Conservation (phyloP, 345 rosid genomes). For the Eucalyptus viminalis region DNA sequence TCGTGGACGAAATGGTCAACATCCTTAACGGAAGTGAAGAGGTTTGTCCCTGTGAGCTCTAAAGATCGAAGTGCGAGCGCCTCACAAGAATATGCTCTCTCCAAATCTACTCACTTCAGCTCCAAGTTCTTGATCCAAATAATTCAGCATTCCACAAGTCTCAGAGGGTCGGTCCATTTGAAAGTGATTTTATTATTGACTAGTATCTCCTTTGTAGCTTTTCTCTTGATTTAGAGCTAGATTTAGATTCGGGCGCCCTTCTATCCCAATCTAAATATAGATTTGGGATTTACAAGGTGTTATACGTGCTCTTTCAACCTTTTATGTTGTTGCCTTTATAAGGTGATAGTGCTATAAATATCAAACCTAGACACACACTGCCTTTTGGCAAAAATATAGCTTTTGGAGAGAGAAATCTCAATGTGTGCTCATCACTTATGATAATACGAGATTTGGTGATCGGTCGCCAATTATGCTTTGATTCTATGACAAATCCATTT, state of each 20-base stretch:
- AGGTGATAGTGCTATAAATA: neutral
- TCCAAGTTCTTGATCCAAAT: neutral
- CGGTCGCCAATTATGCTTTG: neutral
- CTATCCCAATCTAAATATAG: no score
- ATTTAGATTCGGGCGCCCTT: no score
- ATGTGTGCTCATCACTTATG: neutral
- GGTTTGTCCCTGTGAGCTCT: no score
- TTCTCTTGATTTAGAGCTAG: neutral
- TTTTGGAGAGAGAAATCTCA: neutral
- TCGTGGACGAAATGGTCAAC: no score
- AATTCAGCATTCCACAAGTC: no score
- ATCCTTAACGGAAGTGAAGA: no score
- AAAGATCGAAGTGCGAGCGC: no score
- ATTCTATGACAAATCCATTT: neutral
- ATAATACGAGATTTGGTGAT: no score
- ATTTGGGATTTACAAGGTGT: no score
- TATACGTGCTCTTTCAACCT: neutral
- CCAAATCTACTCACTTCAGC: neutral
- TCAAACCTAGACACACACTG: fast-evolving
- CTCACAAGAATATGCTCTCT: neutral
- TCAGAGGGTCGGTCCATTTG: fast-evolving
- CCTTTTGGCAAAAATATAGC: neutral
- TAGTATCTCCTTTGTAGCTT: no score
- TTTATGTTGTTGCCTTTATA: neutral
- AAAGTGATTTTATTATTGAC: no score